Conservation (phyloP, 2,329 filamentous ascomycete species). For the Alternaria sp. region DNA sequence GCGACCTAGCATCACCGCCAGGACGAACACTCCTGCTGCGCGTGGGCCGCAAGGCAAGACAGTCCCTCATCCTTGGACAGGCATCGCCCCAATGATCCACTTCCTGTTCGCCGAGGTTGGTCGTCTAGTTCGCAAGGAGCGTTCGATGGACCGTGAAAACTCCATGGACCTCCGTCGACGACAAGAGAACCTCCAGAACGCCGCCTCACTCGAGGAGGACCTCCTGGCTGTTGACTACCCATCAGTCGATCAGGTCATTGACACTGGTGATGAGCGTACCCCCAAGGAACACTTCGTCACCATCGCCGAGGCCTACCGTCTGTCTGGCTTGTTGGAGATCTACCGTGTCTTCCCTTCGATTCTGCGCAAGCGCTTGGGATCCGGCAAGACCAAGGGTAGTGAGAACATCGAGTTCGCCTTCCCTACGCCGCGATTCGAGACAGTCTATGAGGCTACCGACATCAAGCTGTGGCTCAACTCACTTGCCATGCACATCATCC, state of each 20-base stretch:
- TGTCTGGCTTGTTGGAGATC: slow-evolving; percentile 60
- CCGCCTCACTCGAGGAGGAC: slow-evolving; percentile 54
- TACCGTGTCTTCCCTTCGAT: slow-evolving; percentile 62
- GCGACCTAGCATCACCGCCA: slow-evolving; percentile 28
- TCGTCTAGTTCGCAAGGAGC: slow-evolving; percentile 50
- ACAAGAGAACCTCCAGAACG: slow-evolving; percentile 47
- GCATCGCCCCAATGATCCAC: slow-evolving; percentile 53
- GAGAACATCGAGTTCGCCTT: slow-evolving; percentile 40
- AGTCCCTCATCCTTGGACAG: slow-evolving; percentile 59
- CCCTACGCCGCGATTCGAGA: slow-evolving; percentile 42
- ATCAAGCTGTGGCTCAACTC: slow-evolving; percentile 56
- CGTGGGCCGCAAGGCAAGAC: slow-evolving; percentile 43
- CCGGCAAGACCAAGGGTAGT: slow-evolving; percentile 26
- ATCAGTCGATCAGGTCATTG: slow-evolving; percentile 54
- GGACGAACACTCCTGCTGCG: slow-evolving; percentile 28
- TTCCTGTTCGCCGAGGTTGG: slow-evolving; percentile 56
- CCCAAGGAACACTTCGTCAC: slow-evolving; percentile 60
- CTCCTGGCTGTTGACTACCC: slow-evolving; percentile 57
- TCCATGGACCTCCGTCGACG: slow-evolving; percentile 37
- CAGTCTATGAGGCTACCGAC: slow-evolving; percentile 40
- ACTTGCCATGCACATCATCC: slow-evolving; percentile 59
- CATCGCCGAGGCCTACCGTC: slow-evolving; percentile 61
- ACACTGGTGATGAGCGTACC: slow-evolving; percentile 60
- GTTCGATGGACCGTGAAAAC: slow-evolving; percentile 36
- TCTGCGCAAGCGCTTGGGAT: slow-evolving; percentile 52